Evolutionary conservation across 1,284 basidiomycete genomes (phyloP).

Genomic region (Ustilago esculenta): DNA sequence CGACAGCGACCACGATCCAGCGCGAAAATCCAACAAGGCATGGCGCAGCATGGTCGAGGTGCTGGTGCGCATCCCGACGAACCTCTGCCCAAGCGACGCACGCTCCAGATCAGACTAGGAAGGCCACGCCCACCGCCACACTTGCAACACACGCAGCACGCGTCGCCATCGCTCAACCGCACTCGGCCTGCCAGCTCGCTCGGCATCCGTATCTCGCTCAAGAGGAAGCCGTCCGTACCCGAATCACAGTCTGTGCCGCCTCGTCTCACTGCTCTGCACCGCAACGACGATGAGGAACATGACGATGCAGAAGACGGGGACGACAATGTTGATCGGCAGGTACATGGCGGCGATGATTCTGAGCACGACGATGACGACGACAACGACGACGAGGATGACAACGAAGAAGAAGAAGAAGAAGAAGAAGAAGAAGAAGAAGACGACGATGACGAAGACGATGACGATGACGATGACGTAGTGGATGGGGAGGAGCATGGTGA

Average conservation of each 20-base stretch:
- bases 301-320: too few species aligned
- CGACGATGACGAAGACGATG: slow-evolving; percentile 9
- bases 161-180: slow-evolving; percentile 32
- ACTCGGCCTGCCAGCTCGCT: slow-evolving; percentile 1
- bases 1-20: too few species aligned
- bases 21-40: too few species aligned
- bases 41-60: slow-evolving; percentile 34
- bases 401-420: slow-evolving; percentile 11
- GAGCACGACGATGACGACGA: slow-evolving; percentile 5
- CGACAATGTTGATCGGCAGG: too few species aligned
- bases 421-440: slow-evolving; percentile 5
- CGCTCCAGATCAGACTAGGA: slow-evolving; percentile 45
- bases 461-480: slow-evolving; percentile 4
- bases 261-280: slow-evolving; percentile 12
- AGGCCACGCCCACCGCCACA: slow-evolving; percentile 24
- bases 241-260: slow-evolving; percentile 17
- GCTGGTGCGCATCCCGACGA: slow-evolving; percentile 34
- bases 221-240: slow-evolving; percentile 24
- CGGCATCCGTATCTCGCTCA: slow-evolving; percentile 43
- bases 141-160: slow-evolving; percentile 12
- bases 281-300: slow-evolving; percentile 10
- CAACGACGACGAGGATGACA: slow-evolving; percentile 8
- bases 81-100: slow-evolving; percentile 26
- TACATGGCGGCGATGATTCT: too few species aligned
- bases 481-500: slow-evolving; percentile 7